These are phyloP conservation scores for Camillea tinctor DNA, from an alignment of 2,329 filamentous ascomycete species.

Conservation along the genomic window DNA sequence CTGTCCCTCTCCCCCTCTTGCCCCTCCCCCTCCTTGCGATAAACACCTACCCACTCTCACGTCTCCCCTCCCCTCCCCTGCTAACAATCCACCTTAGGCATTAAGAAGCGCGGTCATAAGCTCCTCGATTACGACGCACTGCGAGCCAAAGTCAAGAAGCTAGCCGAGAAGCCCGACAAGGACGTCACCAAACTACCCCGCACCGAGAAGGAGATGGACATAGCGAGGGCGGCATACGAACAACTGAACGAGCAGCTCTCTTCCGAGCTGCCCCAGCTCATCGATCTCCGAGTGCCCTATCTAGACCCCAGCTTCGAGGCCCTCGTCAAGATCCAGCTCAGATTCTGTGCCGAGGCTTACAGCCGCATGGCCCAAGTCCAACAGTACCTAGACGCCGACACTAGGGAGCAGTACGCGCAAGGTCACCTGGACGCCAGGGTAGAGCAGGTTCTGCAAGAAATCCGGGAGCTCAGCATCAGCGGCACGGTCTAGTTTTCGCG, in stretches of 20 bases:
- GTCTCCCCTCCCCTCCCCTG: neutral
- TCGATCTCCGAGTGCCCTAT: conserved; percentile 95
- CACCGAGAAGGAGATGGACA: conserved; percentile 93
- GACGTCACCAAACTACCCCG: conserved; percentile 94
- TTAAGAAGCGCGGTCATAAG: conserved; percentile 98
- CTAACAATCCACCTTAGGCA: conserved; percentile 53
- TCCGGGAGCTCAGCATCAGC: conserved; percentile 91
- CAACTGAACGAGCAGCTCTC: conserved; percentile 96
- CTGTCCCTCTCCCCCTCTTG: too few species aligned
- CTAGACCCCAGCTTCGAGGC: conserved; percentile 97
- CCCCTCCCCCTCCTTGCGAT: neutral
- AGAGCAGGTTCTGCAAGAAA: conserved; percentile 95
- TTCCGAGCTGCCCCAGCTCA: conserved; percentile 88
- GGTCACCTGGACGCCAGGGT: conserved; percentile 89
- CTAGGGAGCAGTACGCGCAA: conserved; percentile 91
- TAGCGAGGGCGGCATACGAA: conserved; percentile 91
- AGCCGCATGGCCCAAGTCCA: conserved; percentile 98
- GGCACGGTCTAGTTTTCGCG: conserved; percentile 56
- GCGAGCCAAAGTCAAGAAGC: conserved; percentile 92
- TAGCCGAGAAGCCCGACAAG: conserved; percentile 98
- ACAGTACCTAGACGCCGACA: conserved; percentile 95
- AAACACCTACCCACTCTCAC: neutral
- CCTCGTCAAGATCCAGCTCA: conserved; percentile 94
- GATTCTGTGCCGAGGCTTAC: conserved; percentile 98
- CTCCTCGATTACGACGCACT: conserved; percentile 97